Evolutionary conservation across 495 filamentous ascomycete species (phyloP).

Genomic region (Neurospora africana): DNA sequence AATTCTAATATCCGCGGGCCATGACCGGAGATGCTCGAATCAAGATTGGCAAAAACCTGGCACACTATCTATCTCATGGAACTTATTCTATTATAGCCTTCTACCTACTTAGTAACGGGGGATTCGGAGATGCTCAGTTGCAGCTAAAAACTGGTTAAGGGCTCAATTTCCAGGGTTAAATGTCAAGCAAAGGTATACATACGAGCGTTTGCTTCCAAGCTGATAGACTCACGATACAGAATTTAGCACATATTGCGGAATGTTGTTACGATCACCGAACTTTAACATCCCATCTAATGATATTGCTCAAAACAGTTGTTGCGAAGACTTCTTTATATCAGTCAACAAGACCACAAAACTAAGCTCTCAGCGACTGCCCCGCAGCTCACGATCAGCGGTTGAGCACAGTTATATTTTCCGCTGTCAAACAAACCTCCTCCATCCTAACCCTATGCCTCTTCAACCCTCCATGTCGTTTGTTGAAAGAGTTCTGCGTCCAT

Average conservation of each 20-base stretch:
- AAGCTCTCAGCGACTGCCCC: not conserved
- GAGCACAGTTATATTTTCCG: not conserved
- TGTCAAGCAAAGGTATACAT: not conserved
- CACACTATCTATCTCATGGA: not conserved
- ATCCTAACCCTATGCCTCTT: not conserved
- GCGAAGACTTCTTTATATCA: not conserved
- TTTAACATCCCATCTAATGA: not conserved
- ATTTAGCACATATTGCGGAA: not conserved
- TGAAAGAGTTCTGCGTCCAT: not conserved
- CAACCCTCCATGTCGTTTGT: not conserved
- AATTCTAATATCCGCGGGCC: slow-evolving; percentile 13
- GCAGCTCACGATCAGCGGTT: not conserved
- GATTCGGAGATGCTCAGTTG: not conserved
- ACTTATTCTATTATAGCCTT: not conserved
- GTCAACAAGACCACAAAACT: not conserved
- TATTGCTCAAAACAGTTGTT: not conserved
- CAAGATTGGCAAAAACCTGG: not conserved
- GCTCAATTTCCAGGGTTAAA: not conserved
- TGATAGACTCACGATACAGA: not conserved
- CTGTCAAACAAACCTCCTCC: not conserved
- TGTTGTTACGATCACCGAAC: not conserved
- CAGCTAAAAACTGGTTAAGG: not conserved
- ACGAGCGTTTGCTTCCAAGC: not conserved
- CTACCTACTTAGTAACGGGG: not conserved
- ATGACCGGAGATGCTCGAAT: slow-evolving; percentile 9